phyloP scores from a whole-genome alignment of 164 flowering plant species.

The Nelumbo lutea region DNA sequence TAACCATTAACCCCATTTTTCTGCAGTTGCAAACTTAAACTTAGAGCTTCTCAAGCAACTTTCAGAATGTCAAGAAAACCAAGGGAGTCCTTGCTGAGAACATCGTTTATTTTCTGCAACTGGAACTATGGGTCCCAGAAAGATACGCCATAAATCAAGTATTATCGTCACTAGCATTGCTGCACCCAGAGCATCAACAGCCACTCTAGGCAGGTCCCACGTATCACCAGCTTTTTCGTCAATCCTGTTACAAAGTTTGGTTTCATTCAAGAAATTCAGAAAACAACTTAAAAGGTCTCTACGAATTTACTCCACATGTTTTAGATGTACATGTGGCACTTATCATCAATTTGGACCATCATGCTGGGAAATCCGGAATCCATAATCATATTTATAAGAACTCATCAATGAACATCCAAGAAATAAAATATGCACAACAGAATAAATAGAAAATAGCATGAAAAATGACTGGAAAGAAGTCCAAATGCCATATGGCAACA shows the following conservation, averaged over 20 bases:
- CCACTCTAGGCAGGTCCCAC: conserved; percentile 88
- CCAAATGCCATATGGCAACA: not conserved
- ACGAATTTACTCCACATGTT: not conserved
- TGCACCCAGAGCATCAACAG: conserved; percentile 86
- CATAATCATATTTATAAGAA: not conserved
- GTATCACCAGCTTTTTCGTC: conserved; percentile 71
- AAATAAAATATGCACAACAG: not conserved
- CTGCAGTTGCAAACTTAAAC: too few relatives aligned
- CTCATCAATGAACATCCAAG: not conserved
- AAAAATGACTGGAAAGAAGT: not conserved
- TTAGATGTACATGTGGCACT: not conserved
- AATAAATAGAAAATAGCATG: not conserved
- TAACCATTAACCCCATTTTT: too few relatives aligned
- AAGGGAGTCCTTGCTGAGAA: conserved; percentile 65
- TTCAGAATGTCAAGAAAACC: conserved; percentile 50
- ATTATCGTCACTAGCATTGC: conserved; percentile 93
- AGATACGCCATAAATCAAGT: conserved; percentile 90
- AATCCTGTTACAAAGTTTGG: conserved; percentile 40
- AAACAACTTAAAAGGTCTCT: not conserved
- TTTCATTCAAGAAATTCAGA: conserved; percentile 3
- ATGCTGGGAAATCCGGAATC: not conserved
- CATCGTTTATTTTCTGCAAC: conserved; percentile 54
- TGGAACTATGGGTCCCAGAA: conserved; percentile 73
- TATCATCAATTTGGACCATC: not conserved
- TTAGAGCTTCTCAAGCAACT: not conserved